Conservation (phyloP, 140 eudicot species). For the Oenanthe javanica region DNA sequence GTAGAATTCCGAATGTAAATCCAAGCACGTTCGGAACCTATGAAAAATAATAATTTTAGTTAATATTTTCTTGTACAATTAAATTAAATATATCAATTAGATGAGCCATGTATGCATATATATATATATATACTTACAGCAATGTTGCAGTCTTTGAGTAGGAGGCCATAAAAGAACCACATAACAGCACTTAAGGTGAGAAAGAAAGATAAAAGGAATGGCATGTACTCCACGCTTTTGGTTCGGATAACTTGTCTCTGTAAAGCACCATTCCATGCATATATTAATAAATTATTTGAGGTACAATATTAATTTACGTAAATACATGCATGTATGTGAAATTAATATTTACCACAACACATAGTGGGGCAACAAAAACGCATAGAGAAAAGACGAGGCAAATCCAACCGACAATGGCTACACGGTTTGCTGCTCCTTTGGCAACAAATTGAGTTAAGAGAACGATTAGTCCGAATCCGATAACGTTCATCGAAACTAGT, state of each 20-base stretch:
- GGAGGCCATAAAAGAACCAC: conserved; percentile 93
- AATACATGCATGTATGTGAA: background rate
- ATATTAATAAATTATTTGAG: background rate
- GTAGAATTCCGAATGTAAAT: conserved; percentile 28
- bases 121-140: conserved; percentile 3
- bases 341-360: conserved; percentile 41
- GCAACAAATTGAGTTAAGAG: conserved; percentile 42
- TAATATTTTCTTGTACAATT: too few relatives aligned
- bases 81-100: background rate
- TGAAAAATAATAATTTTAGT: too few relatives aligned
- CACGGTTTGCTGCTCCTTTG: conserved; percentile 31
- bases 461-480: conserved; percentile 47
- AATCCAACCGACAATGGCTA: conserved; percentile 61
- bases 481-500: conserved; percentile 25
- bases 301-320: background rate
- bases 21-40: conserved; percentile 45
- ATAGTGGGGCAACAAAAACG: conserved; percentile 63
- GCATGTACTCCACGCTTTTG: conserved; percentile 88
- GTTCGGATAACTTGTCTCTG: conserved; percentile 83
- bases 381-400: conserved; percentile 48
- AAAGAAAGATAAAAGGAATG: conserved; percentile 57
- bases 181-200: conserved; percentile 82
- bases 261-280: background rate
- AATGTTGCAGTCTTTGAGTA: conserved; percentile 53
- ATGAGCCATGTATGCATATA: background rate